These are phyloP conservation scores for Cyberlindnera mrakii DNA, from an alignment of 805 yeast species.

Conservation along the genomic window DNA sequence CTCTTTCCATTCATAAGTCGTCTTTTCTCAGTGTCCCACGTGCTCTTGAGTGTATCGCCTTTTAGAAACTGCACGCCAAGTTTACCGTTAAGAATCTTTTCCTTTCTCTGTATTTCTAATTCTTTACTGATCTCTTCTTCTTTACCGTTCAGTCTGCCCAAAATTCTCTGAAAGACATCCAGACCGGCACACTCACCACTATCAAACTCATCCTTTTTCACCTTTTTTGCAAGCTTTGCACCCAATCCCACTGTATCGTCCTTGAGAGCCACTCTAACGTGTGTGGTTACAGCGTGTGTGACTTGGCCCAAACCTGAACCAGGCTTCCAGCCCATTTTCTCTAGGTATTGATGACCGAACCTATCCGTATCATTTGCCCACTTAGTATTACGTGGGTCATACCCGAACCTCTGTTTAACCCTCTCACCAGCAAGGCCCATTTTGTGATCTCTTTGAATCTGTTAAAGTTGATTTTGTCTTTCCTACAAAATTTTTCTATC, in stretches of 20 bases:
- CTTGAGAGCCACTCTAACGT: conserved; percentile 76
- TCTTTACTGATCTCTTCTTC: conserved; percentile 61
- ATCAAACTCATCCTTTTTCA: conserved; percentile 62
- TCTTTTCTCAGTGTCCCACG: conserved; percentile 65
- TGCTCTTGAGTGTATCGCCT: conserved; percentile 78
- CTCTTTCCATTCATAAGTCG: conserved; percentile 28
- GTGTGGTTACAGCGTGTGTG: conserved; percentile 63
- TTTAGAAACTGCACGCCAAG: conserved; percentile 85
- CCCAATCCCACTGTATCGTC: conserved; percentile 86
- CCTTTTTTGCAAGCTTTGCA: conserved; percentile 59
- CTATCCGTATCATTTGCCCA: conserved; percentile 86
- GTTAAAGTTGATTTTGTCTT: neutral
- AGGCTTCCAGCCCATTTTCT: conserved; percentile 85
- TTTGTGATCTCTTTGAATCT: neutral
- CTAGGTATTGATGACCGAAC: conserved; percentile 84
- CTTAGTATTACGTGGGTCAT: conserved; percentile 87
- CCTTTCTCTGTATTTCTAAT: conserved; percentile 61
- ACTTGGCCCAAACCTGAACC: conserved; percentile 83
- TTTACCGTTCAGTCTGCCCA: conserved; percentile 86
- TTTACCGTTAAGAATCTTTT: conserved; percentile 71
- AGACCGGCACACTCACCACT: conserved; percentile 84
- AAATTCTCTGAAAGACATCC: conserved; percentile 85
- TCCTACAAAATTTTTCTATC: neutral
- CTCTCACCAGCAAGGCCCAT: conserved; percentile 85
- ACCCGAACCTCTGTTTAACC: conserved; percentile 78